Evolutionary conservation across 176 grass and related monocot species (phyloP), one percentile per base, ranked within the genome.

Genomic region (Triticum turgidum): DNA sequence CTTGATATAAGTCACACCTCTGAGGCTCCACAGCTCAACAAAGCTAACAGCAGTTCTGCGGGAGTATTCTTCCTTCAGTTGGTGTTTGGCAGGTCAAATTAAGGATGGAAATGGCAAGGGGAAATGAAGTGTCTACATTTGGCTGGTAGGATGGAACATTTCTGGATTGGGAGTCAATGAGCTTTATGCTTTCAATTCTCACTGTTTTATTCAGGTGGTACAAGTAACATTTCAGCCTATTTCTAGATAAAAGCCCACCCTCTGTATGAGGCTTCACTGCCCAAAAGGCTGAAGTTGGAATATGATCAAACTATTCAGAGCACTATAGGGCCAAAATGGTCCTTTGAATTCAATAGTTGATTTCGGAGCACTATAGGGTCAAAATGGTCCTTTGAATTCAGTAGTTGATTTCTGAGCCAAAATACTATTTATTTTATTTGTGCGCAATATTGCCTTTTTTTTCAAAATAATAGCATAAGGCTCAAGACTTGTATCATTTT

Each of bases 211-310:
- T 65, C 38, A 65, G 61, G 38, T 44, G 1, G 59, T 65, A 80
- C 22, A 4, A 42, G 42, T 80, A 37, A 39, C 15, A 61, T 78
- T 32, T 22, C 6, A 62, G 34, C 54, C n/a, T 34, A 12, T 62
- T 62, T 61, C 76, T 63, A 62, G 56, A 80, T 15, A 25, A 42
- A 80, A 18, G 22, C 77, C 22, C n/a, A 80, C 61, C 78, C 49
- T 98, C 97, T 69, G 91, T 35, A 83, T 89, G 62, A 85, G 90
- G 82, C 80, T 96, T 96, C 76, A 95, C 88, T 81, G 92, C 87
- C 88, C 86, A 94, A 89, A 92, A 94, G 58, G 97, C 89, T 45
- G 92, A 91, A 65, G 89, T 88, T 29, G 80, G 97, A 86, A 99
- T 91, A 86, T 96, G 90, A 67, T 99, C 97, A n/a, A 90, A 54